Evolutionary conservation across 1,284 basidiomycete genomes (phyloP), one percentile per base, ranked within the genome.

Genomic region (Rhodotorula sp.): DNA sequence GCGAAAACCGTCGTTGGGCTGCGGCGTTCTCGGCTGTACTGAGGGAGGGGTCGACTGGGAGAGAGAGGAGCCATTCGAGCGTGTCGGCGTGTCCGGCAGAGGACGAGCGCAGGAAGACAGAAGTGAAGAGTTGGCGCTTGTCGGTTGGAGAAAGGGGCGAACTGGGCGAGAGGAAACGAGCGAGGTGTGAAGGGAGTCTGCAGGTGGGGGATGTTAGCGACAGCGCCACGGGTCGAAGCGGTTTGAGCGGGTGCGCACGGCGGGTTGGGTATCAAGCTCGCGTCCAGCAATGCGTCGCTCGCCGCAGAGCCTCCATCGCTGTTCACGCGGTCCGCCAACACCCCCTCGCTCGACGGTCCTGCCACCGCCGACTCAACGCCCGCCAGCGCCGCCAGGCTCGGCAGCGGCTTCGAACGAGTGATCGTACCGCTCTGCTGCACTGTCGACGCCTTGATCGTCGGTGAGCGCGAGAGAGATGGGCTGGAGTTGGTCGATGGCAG

Each of bases 51-150:
- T 69, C 60, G 31, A 58, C 52, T 10, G 71, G 73, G n/a, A 75
- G 56, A 46, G 69, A 63, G 30, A 77, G 65, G 34, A 78, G 69
- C 75, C 75, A 78, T 61, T 77, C 77, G 67, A 78, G 75, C 13
- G 73, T 69, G 61, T 78, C 77, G 31, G 71, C 46, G 52, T 75
- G 66, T 24, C 74, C 74, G n/a, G 70, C 46, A 15, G 71, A 70
- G n/a, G 69, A 64, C 20, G 76, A 62, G 28, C 71, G 64, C 20
- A 77, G 61, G 66, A 64, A 76, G 30, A 59, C 55, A 48, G 64
- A 53, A 4, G 70, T 73, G 51, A 77, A 62, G 26, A 73, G 65
- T 3, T 34, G 30, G n/a, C 70, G 69, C 59, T 77, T 77, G 47
- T 71, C 66, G 28, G 48, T 26, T 0, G 68, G 22, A 0, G 64